Evolutionary conservation across 2,329 filamentous ascomycete species (phyloP), one percentile per base, ranked within the genome.

Genomic region (Blastomyces parvus): DNA sequence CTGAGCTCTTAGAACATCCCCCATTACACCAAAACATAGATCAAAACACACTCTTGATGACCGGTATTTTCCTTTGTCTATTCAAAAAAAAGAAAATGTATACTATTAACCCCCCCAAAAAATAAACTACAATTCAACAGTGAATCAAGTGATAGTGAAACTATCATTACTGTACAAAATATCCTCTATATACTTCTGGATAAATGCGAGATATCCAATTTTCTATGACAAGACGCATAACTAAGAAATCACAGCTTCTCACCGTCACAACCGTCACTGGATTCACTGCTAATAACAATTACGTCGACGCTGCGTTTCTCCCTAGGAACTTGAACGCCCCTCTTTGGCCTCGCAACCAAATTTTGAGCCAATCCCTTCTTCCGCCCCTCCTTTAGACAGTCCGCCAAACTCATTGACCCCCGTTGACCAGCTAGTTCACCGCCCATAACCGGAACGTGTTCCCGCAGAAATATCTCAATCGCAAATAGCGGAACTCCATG

Each of bases 401-500:
- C 22, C 19, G 17, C 13, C 2, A 46, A 58, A 42, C 11, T 36
- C 40, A 14, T 58, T 3, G 6, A 59, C 25, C 1, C 2, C 11
- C 17, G 33, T 13, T 46, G 38, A 2, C 38, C 25, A 44, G 30
- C 13, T 22, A n/a, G 46, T 25, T 36, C 7, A 3, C 33, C 19
- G 8, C 50, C n/a, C 27, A 64, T 57, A 25, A 64, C 25, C n/a
- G 27, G n/a, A 3, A 14, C 33, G 57, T 62, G 52, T 27, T 53
- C 62, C 42, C 61, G 65, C 55, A 76, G 63, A 68, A 84, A 83
- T 2, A 63, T 73, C 59, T 64, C 62, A 1, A 84, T 70, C 1
- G 80, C 80, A 64, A 81, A 76, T 44, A 75, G 68, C 19, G 77
- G 74, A 4, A 83, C 71, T 0, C 82, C 81, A 70, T 81, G 76